phyloP scores from a whole-genome alignment of 768 basidiomycete genomes.

The Termitomyces sp. region DNA sequence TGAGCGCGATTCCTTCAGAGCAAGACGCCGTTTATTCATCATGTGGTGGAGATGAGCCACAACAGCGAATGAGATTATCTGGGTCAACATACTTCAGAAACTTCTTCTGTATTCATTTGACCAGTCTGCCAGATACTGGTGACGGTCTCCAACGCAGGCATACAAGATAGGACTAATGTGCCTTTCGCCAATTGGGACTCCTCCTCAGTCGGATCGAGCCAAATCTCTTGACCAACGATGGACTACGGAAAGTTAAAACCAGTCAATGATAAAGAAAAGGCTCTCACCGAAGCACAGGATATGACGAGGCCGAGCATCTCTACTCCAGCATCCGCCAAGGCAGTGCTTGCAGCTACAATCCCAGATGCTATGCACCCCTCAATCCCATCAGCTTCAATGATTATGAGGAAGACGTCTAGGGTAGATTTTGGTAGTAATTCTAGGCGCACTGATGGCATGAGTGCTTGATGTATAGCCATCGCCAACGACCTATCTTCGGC shows the following conservation, averaged over 20 bases:
- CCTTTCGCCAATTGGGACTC: constrained; percentile 59
- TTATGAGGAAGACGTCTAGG: constrained; percentile 84
- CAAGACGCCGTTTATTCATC: not conserved
- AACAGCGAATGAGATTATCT: not conserved
- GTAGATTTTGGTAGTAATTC: constrained; percentile 92
- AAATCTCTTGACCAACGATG: constrained; percentile 49
- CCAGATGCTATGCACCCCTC: constrained; percentile 86
- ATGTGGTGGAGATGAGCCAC: not conserved
- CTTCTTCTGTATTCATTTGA: constrained; percentile 46
- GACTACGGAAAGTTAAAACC: constrained; percentile 35
- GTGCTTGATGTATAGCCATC: constrained; percentile 78
- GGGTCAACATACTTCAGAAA: constrained; percentile 45
- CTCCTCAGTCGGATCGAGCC: constrained; percentile 77
- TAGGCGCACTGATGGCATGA: constrained; percentile 78
- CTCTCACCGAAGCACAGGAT: constrained; percentile 72
- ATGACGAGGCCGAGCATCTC: constrained; percentile 86
- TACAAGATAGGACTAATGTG: constrained; percentile 72
- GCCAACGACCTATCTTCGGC: constrained; percentile 89
- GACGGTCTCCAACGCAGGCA: constrained; percentile 82
- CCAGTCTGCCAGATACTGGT: constrained; percentile 90
- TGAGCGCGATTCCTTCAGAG: constrained; percentile 70
- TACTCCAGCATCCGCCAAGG: constrained; percentile 89
- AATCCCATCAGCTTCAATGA: constrained; percentile 91
- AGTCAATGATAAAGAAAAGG: not conserved
- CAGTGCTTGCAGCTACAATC: constrained; percentile 81